These are phyloP conservation scores for Vigna hirtella DNA, from an alignment of 306 rosid genomes.

Conservation along the genomic window DNA sequence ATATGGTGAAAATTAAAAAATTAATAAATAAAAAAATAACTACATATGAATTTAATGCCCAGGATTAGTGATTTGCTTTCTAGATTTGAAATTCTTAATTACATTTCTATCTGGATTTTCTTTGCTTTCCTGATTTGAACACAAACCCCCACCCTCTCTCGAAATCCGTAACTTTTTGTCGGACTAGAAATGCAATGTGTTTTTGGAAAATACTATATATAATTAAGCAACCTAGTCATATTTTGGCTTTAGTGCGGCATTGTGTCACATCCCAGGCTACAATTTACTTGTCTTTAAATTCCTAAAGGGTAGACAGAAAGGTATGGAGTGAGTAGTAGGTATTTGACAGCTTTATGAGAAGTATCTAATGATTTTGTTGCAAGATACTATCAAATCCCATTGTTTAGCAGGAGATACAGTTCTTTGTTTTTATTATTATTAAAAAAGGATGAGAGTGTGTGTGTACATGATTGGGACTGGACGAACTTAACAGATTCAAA, in stretches of 20 bases:
- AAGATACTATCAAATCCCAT: not conserved
- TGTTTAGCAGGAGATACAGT: not conserved
- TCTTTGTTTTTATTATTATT: no score
- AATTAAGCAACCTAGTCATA: not conserved
- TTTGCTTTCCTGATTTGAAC: not conserved
- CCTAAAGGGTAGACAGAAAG: conserved; percentile 3
- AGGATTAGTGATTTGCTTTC: not conserved
- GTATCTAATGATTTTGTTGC: conserved; percentile 4
- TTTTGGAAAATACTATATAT: not conserved
- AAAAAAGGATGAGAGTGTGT: not conserved
- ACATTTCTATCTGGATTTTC: not conserved
- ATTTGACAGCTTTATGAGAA: not conserved
- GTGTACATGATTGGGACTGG: not conserved
- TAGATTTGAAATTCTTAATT: not conserved
- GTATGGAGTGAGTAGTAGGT: not conserved
- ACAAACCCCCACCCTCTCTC: not conserved
- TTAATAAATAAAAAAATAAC: not conserved
- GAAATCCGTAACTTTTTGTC: no score
- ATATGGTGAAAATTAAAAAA: no score
- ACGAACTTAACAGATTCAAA: not conserved
- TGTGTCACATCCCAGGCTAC: not conserved
- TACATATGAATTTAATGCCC: not conserved
- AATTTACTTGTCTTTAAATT: conserved; percentile 8
- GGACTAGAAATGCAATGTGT: no score
- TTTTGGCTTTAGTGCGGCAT: not conserved